Percentiles rank a stretch among this genome's conserved stretches.
Evolutionary conservation across 495 filamentous ascomycete species (phyloP).

Genomic region (Hyaloscypha variabilis): DNA sequence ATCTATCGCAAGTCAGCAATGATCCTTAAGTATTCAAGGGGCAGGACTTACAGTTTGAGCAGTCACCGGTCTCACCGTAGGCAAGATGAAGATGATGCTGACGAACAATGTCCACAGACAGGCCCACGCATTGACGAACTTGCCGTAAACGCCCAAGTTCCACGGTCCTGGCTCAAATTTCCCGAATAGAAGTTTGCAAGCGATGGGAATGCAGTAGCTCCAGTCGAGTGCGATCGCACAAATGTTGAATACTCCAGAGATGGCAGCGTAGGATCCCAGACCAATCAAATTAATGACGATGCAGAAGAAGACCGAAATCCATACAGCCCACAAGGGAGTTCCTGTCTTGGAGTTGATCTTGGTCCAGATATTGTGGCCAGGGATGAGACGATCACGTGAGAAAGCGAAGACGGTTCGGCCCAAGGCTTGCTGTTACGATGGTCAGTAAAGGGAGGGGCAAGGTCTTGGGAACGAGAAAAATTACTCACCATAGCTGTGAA

Average conservation of each 20-base stretch:
- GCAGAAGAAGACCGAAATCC: slow-evolving; percentile 58
- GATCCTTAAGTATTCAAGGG: background rate
- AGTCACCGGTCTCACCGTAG: slow-evolving; percentile 55
- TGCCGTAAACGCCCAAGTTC: slow-evolving; percentile 54
- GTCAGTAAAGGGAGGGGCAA: background rate
- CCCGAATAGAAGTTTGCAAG: slow-evolving; percentile 60
- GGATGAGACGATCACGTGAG: slow-evolving; percentile 61
- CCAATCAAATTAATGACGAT: slow-evolving; percentile 65
- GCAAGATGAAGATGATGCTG: slow-evolving; percentile 62
- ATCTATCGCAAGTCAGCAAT: slow-evolving; percentile 20
- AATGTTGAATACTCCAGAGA: slow-evolving; percentile 64
- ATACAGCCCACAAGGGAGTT: slow-evolving; percentile 63
- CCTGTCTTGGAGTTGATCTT: slow-evolving; percentile 54
- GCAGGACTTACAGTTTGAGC: slow-evolving; percentile 44
- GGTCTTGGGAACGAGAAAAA: background rate
- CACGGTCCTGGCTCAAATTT: slow-evolving; percentile 62
- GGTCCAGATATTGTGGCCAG: slow-evolving; percentile 56
- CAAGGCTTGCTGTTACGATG: slow-evolving; percentile 47
- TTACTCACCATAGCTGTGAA: slow-evolving; percentile 56
- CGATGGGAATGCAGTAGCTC: slow-evolving; percentile 62
- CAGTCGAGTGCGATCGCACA: slow-evolving; percentile 66
- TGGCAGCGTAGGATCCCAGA: slow-evolving; percentile 63
- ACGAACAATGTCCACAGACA: slow-evolving; percentile 64
- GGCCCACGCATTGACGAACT: slow-evolving; percentile 53
- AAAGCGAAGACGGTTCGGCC: slow-evolving; percentile 65